Evolutionary conservation across 2,329 filamentous ascomycete species (phyloP).

Genomic region (Allantophomopsis cytisporea): DNA sequence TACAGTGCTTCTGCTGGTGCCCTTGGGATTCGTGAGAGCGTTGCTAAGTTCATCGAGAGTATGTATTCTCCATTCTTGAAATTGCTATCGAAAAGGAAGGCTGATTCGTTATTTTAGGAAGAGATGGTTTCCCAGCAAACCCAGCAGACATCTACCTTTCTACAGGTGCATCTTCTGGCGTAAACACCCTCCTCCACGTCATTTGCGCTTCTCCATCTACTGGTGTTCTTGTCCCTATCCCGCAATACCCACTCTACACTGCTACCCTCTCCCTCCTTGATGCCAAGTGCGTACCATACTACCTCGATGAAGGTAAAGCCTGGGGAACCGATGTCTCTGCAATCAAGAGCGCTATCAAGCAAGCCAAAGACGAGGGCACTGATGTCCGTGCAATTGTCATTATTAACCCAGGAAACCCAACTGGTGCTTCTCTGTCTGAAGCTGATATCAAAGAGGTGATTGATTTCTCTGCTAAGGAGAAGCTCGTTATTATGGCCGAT

Average conservation of each 20-base stretch:
- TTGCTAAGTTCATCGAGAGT: conserved; percentile 89
- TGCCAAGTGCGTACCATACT: conserved; percentile 82
- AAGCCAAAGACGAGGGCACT: conserved; percentile 62
- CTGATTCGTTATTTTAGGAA: conserved; percentile 28
- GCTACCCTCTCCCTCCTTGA: conserved; percentile 72
- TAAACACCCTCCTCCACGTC: conserved; percentile 79
- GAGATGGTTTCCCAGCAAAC: conserved; percentile 76
- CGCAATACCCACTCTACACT: conserved; percentile 91
- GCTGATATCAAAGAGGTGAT: conserved; percentile 76
- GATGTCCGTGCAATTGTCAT: conserved; percentile 90
- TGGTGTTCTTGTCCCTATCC: conserved; percentile 82
- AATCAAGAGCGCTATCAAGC: conserved; percentile 60
- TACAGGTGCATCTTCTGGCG: conserved; percentile 77
- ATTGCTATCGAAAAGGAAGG: not conserved
- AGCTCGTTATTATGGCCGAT: conserved; percentile 82
- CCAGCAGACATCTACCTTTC: conserved; percentile 73
- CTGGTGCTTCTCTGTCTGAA: conserved; percentile 70
- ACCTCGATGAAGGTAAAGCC: conserved; percentile 70
- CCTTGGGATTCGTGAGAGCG: conserved; percentile 72
- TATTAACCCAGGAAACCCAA: conserved; percentile 98
- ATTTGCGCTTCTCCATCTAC: conserved; percentile 63
- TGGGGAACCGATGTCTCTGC: conserved; percentile 83
- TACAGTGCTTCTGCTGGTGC: conserved; percentile 93
- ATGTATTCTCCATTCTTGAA: conserved; percentile 19
- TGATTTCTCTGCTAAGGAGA: conserved; percentile 72